Base-by-base conservation (phyloP, 495 filamentous ascomycete species). In the Trichoderma erinaceum region DNA sequence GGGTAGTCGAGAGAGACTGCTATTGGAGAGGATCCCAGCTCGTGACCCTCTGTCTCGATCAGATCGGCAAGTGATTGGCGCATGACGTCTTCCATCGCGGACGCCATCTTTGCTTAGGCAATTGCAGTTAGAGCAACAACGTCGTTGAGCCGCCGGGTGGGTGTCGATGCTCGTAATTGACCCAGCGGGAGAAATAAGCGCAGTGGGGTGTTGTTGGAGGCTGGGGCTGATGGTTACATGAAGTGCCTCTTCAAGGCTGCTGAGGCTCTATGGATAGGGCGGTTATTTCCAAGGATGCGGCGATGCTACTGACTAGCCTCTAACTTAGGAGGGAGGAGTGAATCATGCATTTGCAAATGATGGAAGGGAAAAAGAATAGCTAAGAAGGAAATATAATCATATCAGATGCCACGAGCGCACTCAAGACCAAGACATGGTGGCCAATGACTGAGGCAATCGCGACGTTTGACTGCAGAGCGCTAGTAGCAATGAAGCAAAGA, bases 21-120 rank as follows among this genome's bases (percentile, higher is more conserved):
- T 1, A 61, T 61, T 61, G 56, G 56, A 61, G 56, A 32, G 56
- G 25, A 27, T 23, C 25, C 25, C 25, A 0, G 56, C 56, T 32
- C 56, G 56, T 61, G 56, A 61, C 56, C 23, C 56, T 61, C 56
- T 25, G 25, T 12, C 12, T 29, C 56, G 25, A 32, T 13, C 23
- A 32, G 56, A 61, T 61, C 56, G 25, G 56, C 56, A 18, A 32
- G 56, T 32, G 56, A 61, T 29, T 61, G 56, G 56, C 56, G 56
- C 25, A 61, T 61, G 56, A 61, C 56, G 56, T 61, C 56, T 61
- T 61, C 56, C 56, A 61, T 61, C 56, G 56, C 56, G 56, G 56
- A 4, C 56, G 56, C 56, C 56, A 15, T 61, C 10, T 61, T 61
- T 32, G 16, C 27, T 3, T 61, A 61, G 56, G 56, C 12, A 25